Evolutionary conservation across 2,329 filamentous ascomycete species (phyloP), one percentile per base, ranked within the genome.

Genomic region (Thelonectria olida): DNA sequence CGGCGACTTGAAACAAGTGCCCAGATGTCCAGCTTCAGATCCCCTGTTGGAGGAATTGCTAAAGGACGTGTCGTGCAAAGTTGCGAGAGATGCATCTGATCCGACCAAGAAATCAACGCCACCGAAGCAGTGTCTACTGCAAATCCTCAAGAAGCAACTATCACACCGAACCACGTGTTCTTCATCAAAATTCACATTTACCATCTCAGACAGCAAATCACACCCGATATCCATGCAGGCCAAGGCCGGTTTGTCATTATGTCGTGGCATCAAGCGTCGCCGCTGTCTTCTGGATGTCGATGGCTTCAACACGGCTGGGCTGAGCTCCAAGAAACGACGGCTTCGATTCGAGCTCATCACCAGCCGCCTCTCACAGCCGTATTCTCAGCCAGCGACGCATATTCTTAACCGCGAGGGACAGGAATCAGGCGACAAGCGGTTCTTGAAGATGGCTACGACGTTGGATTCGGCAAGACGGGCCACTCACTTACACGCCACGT

Each of bases 341-440:
- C 77, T 92, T 4, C 83, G 88, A 1, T 78, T 86, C 2, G 76
- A 84, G 19, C 81, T 92, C 42, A 86, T 92, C 70, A 92, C 90
- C 2, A 92, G 89, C 19, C 84, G 89, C 7, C 85, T 92, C 1
- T 92, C 89, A 9, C 84, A 82, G 48, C 89, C 90, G 1, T 92
- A 87, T 74, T 91, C 89, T 0, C 81, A 85, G 25, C 90, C 90
- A 0, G 88, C 90, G 3, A 88, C 89, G 42, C 89, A 92, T 69
- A 90, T 92, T 58, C 81, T 89, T 53, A 86, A 89, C 73, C 84
- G 88, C 23, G 88, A 87, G 57, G 81, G 79, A 12, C 70, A 75
- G 10, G 74, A 79, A 1, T 66, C 74, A 2, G 80, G 81, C 5
- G 80, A 84, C 64, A 82, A 79, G 67, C 77, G 82, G 4, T 83